These are phyloP conservation scores for Aureobasidium sp. DNA, from an alignment of 2,329 filamentous ascomycete species.

Conservation along the genomic window DNA sequence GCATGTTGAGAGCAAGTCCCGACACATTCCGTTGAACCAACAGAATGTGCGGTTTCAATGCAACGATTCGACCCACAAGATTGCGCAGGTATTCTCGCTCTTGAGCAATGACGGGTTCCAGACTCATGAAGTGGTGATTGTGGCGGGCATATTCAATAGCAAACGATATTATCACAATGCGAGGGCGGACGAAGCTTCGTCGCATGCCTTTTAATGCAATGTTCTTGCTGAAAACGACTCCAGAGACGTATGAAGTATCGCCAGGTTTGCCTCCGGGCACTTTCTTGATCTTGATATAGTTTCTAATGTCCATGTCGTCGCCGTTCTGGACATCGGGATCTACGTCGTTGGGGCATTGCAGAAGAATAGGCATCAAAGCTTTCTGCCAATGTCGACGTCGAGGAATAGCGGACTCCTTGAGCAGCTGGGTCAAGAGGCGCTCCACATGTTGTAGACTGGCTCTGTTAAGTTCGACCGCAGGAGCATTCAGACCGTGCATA, in stretches of 20 bases:
- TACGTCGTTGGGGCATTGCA: constrained; percentile 89
- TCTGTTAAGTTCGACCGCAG: constrained; percentile 75
- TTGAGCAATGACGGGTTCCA: constrained; percentile 93
- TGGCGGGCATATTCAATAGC: constrained; percentile 93
- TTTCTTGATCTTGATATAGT: constrained; percentile 96
- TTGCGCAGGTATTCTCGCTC: constrained; percentile 90
- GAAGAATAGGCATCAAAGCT: constrained; percentile 78
- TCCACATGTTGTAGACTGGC: constrained; percentile 84
- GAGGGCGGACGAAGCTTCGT: constrained; percentile 70
- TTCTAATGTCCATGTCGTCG: constrained; percentile 93
- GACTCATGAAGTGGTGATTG: constrained; percentile 92
- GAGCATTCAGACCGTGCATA: constrained; percentile 64
- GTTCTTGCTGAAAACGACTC: constrained; percentile 96
- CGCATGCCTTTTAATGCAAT: constrained; percentile 95
- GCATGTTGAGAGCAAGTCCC: constrained; percentile 77
- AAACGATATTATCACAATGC: constrained; percentile 89
- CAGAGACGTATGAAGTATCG: constrained; percentile 93
- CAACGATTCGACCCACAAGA: constrained; percentile 83
- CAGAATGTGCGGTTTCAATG: constrained; percentile 73
- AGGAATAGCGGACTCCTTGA: constrained; percentile 67
- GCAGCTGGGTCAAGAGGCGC: constrained; percentile 71
- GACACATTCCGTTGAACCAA: constrained; percentile 92
- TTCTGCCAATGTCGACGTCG: constrained; percentile 77
- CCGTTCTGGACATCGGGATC: constrained; percentile 83
- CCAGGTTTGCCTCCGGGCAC: constrained; percentile 83